Percentiles rank a stretch among this genome's conserved stretches.
Conservation (phyloP, 176 grass and related monocot genomes). For the Rhynchospora pubera region DNA sequence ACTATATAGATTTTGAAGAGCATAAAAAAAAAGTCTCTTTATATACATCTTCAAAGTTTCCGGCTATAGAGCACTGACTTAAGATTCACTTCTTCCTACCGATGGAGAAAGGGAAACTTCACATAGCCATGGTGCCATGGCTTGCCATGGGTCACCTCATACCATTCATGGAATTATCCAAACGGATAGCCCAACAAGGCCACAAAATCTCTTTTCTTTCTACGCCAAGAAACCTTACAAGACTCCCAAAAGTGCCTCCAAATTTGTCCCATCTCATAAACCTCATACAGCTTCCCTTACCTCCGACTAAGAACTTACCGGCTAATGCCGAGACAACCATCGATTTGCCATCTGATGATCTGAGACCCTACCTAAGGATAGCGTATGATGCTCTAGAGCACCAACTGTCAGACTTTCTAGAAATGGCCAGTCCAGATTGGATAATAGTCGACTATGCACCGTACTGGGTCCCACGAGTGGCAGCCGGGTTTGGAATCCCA, state of each 20-base stretch:
- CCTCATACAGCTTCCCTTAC: neutral
- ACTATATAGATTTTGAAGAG: too few relatives aligned
- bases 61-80: neutral
- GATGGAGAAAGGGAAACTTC: conserved; percentile 12
- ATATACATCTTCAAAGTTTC: neutral
- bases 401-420: conserved; percentile 20
- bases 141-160: conserved; percentile 20
- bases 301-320: neutral
- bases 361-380: conserved; percentile 26
- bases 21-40: neutral
- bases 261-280: conserved; percentile 11
- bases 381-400: conserved; percentile 40
- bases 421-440: conserved; percentile 31
- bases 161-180: conserved; percentile 22
- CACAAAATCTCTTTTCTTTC: conserved; percentile 14
- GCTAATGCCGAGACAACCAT: conserved; percentile 10
- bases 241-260: neutral
- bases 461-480: conserved; percentile 35
- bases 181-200: conserved; percentile 20
- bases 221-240: neutral
- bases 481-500: conserved; percentile 34
- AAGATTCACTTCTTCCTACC: neutral
- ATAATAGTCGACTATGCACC: conserved; percentile 47
- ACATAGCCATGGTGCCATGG: conserved; percentile 23
- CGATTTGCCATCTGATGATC: conserved; percentile 45